A percentile compares a stretch with the other conserved stretches of the same genome.
These are phyloP conservation scores for Saturnispora bothae DNA, from an alignment of 805 yeast species.

Conservation along the genomic window DNA sequence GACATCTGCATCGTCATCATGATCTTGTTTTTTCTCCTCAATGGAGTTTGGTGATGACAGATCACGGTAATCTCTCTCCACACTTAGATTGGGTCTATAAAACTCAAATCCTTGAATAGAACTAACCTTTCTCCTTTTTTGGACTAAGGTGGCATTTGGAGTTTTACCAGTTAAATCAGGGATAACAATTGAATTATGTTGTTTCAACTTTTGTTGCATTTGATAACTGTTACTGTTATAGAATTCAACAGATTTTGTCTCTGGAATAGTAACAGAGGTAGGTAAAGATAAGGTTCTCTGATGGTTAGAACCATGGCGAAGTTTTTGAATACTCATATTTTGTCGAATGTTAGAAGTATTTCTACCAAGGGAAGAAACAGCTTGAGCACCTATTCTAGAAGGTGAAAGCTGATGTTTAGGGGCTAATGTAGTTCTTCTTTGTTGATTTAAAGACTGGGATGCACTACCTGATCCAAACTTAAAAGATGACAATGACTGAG, in stretches of 20 bases:
- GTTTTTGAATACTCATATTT: constrained; percentile 13
- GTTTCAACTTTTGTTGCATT: constrained; percentile 9
- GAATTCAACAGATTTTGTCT: constrained; percentile 22
- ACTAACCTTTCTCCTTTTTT: constrained; percentile 3
- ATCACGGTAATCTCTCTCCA: background rate
- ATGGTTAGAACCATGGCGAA: constrained; percentile 25
- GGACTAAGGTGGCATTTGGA: background rate
- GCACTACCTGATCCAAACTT: constrained; percentile 24
- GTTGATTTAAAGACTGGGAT: constrained; percentile 1
- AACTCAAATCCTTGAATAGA: constrained; percentile 6
- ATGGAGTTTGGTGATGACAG: background rate
- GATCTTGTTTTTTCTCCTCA: background rate
- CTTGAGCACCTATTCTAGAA: constrained; percentile 62
- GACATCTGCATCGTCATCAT: constrained; percentile 1
- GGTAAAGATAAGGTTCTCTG: constrained; percentile 34
- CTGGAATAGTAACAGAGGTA: constrained; percentile 26
- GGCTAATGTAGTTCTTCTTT: constrained; percentile 12
- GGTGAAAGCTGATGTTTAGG: constrained; percentile 43
- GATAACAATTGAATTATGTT: constrained; percentile 23
- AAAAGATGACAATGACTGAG: constrained; percentile 19
- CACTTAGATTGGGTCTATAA: constrained; percentile 3
- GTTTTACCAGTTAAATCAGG: constrained; percentile 11
- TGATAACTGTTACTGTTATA: constrained; percentile 5
- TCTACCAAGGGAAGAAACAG: constrained; percentile 42
- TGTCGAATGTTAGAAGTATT: constrained; percentile 19